A percentile compares a stretch with the other conserved stretches of the same genome.
These are phyloP conservation scores for Globisporangium sylvaticum DNA, from an alignment of 352 stramenopile species.

Conservation along the genomic window DNA sequence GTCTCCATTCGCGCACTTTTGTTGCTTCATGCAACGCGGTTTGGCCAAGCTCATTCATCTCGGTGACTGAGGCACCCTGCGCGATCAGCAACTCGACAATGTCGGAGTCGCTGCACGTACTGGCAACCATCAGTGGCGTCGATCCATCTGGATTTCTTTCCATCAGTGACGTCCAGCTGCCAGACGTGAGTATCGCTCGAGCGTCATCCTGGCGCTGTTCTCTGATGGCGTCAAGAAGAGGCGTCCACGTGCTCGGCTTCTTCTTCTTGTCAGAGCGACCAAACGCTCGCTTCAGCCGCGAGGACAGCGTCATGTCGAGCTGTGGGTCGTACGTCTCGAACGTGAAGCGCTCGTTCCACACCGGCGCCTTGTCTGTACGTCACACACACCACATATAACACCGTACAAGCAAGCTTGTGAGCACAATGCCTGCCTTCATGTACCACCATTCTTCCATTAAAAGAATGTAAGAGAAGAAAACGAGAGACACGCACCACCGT, in stretches of 20 bases:
- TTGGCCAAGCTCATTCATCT: not conserved
- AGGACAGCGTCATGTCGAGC: not conserved
- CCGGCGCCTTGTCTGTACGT: constrained; percentile 51
- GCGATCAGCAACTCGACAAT: not conserved
- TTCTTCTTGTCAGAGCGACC: not conserved
- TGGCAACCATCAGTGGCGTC: not conserved
- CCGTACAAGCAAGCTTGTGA: too few species aligned
- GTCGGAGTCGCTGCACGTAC: not conserved
- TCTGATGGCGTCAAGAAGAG: not conserved
- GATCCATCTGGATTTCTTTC: not conserved
- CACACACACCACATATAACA: too few species aligned
- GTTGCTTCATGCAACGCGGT: not conserved
- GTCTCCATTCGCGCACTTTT: not conserved
- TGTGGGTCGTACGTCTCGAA: constrained; percentile 64
- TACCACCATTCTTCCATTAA: not conserved
- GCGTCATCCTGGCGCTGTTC: not conserved
- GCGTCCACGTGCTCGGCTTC: not conserved
- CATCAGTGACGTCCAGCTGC: not conserved
- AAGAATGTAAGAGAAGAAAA: not conserved
- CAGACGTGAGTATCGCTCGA: not conserved
- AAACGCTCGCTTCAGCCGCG: not conserved
- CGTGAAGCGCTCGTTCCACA: constrained; percentile 84
- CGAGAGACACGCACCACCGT: constrained; percentile 48
- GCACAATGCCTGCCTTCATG: not conserved
- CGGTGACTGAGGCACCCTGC: not conserved